phyloP scores from a whole-genome alignment of 257 asterid species.

The Scutellaria galericulata region DNA sequence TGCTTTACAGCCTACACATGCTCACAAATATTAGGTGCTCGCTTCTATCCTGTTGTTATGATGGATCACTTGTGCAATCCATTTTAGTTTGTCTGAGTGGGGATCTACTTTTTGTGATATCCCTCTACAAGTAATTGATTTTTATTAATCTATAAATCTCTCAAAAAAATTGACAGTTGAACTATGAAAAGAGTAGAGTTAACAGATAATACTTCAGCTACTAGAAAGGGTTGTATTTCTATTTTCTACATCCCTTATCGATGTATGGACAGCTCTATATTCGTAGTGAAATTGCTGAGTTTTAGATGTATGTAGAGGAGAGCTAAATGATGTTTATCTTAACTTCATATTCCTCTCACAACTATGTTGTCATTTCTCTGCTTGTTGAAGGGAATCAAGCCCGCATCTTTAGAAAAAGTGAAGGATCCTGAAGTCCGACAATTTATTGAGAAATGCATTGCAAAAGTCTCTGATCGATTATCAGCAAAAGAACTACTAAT shows the following conservation, averaged over 20 bases:
- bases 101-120: background rate
- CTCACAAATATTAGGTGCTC: background rate
- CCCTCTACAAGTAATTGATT: slow-evolving; percentile 4
- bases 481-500: slow-evolving; percentile 80
- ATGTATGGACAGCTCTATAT: background rate
- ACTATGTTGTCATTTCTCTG: slow-evolving; percentile 28
- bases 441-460: slow-evolving; percentile 91
- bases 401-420: slow-evolving; percentile 88
- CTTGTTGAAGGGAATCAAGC: slow-evolving; percentile 82
- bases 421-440: slow-evolving; percentile 70
- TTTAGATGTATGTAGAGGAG: slow-evolving; percentile 26
- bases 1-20: background rate
- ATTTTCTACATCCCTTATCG: background rate
- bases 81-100: too few species aligned
- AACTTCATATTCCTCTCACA: slow-evolving; percentile 20
- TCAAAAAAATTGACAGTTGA: slow-evolving; percentile 12
- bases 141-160: slow-evolving; percentile 17
- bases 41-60: background rate
- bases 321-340: slow-evolving; percentile 25
- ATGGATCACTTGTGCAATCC: background rate
- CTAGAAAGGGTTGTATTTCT: background rate
- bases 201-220: background rate
- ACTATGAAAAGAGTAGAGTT: slow-evolving; percentile 14
- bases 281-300: background rate
- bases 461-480: slow-evolving; percentile 74